Percentiles rank a stretch among this genome's conserved stretches.
Conservation (phyloP, 75 land plant species). For the Chamaecyparis obtusa region DNA sequence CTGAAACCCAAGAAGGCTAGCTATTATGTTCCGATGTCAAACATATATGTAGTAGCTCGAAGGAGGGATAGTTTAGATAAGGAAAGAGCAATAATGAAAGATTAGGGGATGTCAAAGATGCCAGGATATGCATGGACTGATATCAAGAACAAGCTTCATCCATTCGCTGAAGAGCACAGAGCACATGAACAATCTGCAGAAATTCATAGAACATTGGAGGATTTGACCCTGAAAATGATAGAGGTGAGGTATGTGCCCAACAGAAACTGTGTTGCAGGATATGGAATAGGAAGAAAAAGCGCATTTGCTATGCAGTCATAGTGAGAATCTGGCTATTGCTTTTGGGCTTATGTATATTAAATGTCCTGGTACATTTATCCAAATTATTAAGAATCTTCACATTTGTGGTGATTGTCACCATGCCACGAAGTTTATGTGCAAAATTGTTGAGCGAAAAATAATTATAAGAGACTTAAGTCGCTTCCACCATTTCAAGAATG, state of each 20-base stretch:
- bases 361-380: slow-evolving; percentile 17
- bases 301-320: not conserved
- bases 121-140: slow-evolving; percentile 17
- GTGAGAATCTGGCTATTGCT: slow-evolving; percentile 10
- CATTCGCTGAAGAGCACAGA: slow-evolving; percentile 5
- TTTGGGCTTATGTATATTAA: slow-evolving; percentile 18
- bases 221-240: not conserved
- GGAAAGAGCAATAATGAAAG: not conserved
- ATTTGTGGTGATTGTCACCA: no score
- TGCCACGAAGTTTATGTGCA: no score
- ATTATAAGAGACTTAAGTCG: slow-evolving; percentile 23
- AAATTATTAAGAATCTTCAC: slow-evolving; percentile 23
- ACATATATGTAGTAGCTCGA: slow-evolving; percentile 8
- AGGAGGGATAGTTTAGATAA: slow-evolving; percentile 10
- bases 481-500: slow-evolving; percentile 32
- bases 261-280: slow-evolving; percentile 4
- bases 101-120: not conserved
- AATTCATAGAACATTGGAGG: not conserved
- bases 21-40: slow-evolving; percentile 21
- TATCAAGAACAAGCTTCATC: slow-evolving; percentile 1
- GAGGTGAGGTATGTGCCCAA: not conserved
- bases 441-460: slow-evolving; percentile 16
- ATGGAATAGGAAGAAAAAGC: not conserved
- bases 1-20: no score
- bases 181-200: not conserved